Evolutionary conservation across 768 basidiomycete species (phyloP).

Genomic region (Galerina marginata): DNA sequence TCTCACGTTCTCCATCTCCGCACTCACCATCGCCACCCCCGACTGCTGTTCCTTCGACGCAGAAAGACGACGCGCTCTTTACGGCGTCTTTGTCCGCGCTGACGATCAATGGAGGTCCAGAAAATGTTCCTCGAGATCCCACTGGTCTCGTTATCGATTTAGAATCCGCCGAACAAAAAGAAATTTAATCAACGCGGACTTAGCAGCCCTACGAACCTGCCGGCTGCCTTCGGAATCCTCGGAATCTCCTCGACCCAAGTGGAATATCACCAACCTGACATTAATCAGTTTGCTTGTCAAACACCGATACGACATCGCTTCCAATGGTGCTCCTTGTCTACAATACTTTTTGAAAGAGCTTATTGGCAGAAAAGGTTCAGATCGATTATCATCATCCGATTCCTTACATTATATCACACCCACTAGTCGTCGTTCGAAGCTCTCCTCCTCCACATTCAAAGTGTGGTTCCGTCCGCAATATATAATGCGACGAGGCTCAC

Average conservation of each 20-base stretch:
- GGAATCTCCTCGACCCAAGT: background rate
- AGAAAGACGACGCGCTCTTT: conserved; percentile 18
- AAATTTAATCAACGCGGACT: conserved; percentile 3
- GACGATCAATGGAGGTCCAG: conserved; percentile 9
- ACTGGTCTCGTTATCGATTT: conserved; percentile 11
- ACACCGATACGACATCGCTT: background rate
- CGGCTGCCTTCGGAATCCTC: background rate
- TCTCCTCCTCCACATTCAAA: conserved; percentile 6
- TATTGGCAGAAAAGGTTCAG: conserved; percentile 10
- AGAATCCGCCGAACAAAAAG: conserved; percentile 12
- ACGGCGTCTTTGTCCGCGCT: conserved; percentile 23
- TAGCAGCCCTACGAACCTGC: background rate
- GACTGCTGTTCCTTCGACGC: conserved; percentile 35
- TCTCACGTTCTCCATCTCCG: conserved; percentile 56
- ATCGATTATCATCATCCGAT: conserved; percentile 8
- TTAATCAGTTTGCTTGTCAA: conserved; percentile 3
- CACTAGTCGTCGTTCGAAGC: conserved; percentile 19
- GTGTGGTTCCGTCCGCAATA: conserved; percentile 13
- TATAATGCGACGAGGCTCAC: conserved; percentile 9
- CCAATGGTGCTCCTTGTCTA: background rate
- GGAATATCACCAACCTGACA: conserved; percentile 3
- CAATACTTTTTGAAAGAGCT: conserved; percentile 6
- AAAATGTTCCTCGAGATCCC: conserved; percentile 1
- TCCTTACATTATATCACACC: conserved; percentile 19
- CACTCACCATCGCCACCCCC: conserved; percentile 38